Evolutionary conservation across 75 land plant genomes (phyloP), one percentile per base, ranked within the genome.

Genomic region (Ceratopteris richardii): DNA sequence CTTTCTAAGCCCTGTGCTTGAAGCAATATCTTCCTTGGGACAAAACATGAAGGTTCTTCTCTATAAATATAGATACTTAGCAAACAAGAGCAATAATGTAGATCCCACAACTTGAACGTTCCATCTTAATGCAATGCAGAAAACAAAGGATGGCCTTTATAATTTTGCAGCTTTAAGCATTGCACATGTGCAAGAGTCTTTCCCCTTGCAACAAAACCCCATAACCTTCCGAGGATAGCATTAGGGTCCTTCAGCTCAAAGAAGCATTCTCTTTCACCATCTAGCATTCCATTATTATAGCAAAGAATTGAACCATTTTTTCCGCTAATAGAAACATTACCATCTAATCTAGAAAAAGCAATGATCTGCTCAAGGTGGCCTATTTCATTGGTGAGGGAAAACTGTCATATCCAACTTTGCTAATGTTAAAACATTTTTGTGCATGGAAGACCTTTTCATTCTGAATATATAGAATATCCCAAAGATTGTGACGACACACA

Each of bases 101-200:
- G 76, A 68, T 93, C 90, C 98, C 98, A 93, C n/a, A 78, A 71
- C 43, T 82, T 76, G 7, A 93, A 51, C 42, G 29, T 77, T 17
- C 95, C 87, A 82, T 88, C 95, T 40, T 57, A 63, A 72, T 89
- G 98, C 33, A 89, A 78, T 36, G 71, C 84, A 71, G 80, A 72
- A 9, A 85, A 41, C 54, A 85, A 29, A 18, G 51, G 42, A 63
- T 57, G 80, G 0, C 68, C 77, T 31, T 60, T 55, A 40, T 75
- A 44, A 53, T 80, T 66, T 24, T 57, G 68, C 48, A 77, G 63
- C 7, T 39, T 56, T 53, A 93, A 61, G 63, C 82, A 77, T 61
- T 60, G 65, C 26, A 89, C 82, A 44, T 76, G 31, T 0, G 75
- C 77, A 20, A 61, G 46, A 64, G 42, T 61, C 50, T 71, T 89